Base-by-base conservation (phyloP, 225 moss, liverwort and hornwort species). In the Sphagnum tenellum region DNA sequence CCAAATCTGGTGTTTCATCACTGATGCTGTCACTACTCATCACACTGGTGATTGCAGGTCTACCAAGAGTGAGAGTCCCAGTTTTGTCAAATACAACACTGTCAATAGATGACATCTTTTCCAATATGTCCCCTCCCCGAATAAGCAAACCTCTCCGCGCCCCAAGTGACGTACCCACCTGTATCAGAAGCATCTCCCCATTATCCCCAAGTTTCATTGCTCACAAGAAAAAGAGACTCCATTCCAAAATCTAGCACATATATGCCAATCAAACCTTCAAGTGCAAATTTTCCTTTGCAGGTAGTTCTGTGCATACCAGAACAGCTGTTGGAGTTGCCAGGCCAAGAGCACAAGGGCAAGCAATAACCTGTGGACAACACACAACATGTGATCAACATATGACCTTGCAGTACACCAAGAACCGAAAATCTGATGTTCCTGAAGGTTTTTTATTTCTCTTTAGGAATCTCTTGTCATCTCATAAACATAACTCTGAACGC, bases 281-380 rank as follows among this genome's bases (percentile, higher is more conserved):
- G 29, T 29, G 29, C 29, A 29, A 29, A 29, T 29, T 29, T 29
- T 29, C 29, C 29, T 9, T 52, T 52, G 52, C 7, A 46, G 59
- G 8, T 9, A 46, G 44, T 29, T 8, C 7, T 67, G 4, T 69
- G 57, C 78, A 49, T 93, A 98, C 98, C 98, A 98, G 82, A 79
- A 98, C 98, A 72, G 98, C 98, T 57, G 98, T 98, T 55, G 98
- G 98, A 66, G 98, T 98, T 45, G 98, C 98, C 11, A 98, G 87
- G 75, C 98, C 98, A 71, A 98, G 89, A 12, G 98, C 98, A 84
- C 98, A 98, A 50, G 98, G 98, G 79, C 98, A 98, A 60, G 98
- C 98, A 84, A 98, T 90, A 46, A 98, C 98, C 98, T 98, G 82
- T 51, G 67, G 58, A 70, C 60, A 10, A 71, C 55, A 64, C 5